phyloP scores from a whole-genome alignment of 768 basidiomycete genomes.

The Phallus indusiatus region DNA sequence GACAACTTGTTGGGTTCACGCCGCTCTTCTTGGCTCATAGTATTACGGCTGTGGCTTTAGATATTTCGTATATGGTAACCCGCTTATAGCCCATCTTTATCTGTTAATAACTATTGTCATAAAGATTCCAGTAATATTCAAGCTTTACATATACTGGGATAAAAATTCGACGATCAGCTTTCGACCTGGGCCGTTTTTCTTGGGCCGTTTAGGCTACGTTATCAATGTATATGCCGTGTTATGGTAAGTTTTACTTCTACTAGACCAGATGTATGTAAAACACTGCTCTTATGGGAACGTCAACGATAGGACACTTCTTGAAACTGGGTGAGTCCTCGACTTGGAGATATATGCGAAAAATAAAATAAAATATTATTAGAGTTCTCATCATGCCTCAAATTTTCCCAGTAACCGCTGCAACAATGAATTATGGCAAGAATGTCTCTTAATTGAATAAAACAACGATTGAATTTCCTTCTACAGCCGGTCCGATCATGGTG shows the following conservation, averaged over 20 bases:
- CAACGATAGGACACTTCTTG: constrained; percentile 9
- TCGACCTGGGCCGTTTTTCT: constrained; percentile 12
- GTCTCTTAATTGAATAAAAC: not conserved
- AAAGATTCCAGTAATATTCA: constrained; percentile 12
- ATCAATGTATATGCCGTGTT: constrained; percentile 13
- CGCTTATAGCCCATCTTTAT: not conserved
- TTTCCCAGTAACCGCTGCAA: constrained; percentile 11
- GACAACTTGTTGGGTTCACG: no score
- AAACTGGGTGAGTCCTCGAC: constrained; percentile 8
- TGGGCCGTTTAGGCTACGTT: constrained; percentile 13
- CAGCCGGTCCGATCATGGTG: constrained; percentile 14
- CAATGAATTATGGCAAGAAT: constrained; percentile 13
- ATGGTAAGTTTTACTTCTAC: constrained; percentile 8
- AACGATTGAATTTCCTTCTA: not conserved
- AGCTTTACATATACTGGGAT: constrained; percentile 7
- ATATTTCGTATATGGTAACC: constrained; percentile 9
- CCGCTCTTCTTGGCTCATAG: not conserved
- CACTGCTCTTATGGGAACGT: not conserved
- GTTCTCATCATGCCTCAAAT: constrained; percentile 18
- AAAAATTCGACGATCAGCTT: constrained; percentile 8
- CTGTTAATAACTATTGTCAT: not conserved
- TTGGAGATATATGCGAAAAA: not conserved
- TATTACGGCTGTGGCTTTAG: constrained; percentile 15
- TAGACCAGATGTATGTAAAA: not conserved
- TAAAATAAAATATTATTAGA: not conserved